A percentile compares a stretch with the other conserved stretches of the same genome.
Conservation (phyloP, 768 basidiomycete genomes). For the Phanerochaete carnosa region DNA sequence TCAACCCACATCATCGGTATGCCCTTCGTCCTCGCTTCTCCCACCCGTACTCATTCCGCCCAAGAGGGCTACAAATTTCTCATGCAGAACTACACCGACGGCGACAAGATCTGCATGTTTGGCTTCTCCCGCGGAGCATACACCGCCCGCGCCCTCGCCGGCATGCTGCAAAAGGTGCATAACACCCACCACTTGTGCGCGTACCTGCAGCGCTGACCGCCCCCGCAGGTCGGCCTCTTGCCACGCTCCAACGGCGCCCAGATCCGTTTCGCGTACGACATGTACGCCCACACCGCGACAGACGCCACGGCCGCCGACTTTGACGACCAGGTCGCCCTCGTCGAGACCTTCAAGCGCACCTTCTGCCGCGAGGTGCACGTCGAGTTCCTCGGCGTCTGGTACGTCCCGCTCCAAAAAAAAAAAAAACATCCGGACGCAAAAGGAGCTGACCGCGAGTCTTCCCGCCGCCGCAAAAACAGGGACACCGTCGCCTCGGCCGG, state of each 20-base stretch:
- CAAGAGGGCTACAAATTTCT: slow-evolving; percentile 54
- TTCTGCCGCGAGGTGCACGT: slow-evolving; percentile 43
- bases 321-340: slow-evolving; percentile 16
- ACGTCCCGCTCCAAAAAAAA: too few species aligned
- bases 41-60: neutral
- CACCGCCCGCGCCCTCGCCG: slow-evolving; percentile 46
- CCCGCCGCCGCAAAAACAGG: too few species aligned
- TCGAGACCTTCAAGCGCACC: slow-evolving; percentile 37
- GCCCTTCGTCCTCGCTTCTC: slow-evolving; percentile 9
- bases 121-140: slow-evolving; percentile 70
- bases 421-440: too few species aligned
- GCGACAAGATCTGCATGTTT: slow-evolving; percentile 62
- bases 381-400: slow-evolving; percentile 55
- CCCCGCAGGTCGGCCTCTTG: slow-evolving; percentile 23
- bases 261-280: slow-evolving; percentile 29
- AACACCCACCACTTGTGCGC: neutral
- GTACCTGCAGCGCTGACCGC: neutral
- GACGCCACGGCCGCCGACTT: neutral
- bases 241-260: slow-evolving; percentile 27
- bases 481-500: slow-evolving; percentile 70
- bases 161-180: slow-evolving; percentile 39
- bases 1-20: slow-evolving; percentile 47
- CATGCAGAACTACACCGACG: slow-evolving; percentile 52
- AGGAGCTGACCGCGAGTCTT: too few species aligned
- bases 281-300: slow-evolving; percentile 14